phyloP scores from a whole-genome alignment of 176 grass and related monocot species.

The Urochloa ruziziensis region DNA sequence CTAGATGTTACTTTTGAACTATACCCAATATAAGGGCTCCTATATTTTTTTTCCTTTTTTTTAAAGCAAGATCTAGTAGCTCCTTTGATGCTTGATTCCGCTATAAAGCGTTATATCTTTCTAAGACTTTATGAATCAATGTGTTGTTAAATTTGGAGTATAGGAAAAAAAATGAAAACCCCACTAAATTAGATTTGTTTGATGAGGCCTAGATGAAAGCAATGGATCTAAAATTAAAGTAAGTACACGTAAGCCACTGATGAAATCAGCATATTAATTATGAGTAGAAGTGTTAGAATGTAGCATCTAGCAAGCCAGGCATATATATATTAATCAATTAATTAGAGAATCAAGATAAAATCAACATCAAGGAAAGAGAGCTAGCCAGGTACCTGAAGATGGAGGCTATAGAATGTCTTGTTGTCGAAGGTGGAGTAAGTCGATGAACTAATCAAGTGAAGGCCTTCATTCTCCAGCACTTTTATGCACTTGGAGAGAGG shows the following conservation, averaged over 20 bases:
- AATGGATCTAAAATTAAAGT: not conserved
- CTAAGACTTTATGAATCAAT: not conserved
- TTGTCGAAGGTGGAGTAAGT: conserved; percentile 40
- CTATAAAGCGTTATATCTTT: not conserved
- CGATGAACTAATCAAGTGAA: conserved; percentile 60
- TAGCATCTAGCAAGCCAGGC: not conserved
- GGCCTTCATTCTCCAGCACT: conserved; percentile 67
- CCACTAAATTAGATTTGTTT: not conserved
- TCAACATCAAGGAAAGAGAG: not conserved
- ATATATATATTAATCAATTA: not conserved
- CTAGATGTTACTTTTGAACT: not conserved
- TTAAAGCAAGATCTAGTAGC: not conserved
- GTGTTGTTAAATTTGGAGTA: not conserved
- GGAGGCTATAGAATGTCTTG: conserved; percentile 70
- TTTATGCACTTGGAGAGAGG: conserved; percentile 55
- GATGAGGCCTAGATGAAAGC: not conserved
- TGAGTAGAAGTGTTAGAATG: not conserved
- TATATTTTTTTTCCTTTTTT: not conserved
- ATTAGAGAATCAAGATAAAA: not conserved
- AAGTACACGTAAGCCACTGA: not conserved
- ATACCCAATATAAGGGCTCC: not conserved
- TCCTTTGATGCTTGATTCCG: not conserved
- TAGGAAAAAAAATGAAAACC: not conserved
- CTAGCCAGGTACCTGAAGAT: conserved; percentile 62
- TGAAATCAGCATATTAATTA: not conserved